phyloP scores from a whole-genome alignment of 257 asterid species.

The Nicotiana knightiana region DNA sequence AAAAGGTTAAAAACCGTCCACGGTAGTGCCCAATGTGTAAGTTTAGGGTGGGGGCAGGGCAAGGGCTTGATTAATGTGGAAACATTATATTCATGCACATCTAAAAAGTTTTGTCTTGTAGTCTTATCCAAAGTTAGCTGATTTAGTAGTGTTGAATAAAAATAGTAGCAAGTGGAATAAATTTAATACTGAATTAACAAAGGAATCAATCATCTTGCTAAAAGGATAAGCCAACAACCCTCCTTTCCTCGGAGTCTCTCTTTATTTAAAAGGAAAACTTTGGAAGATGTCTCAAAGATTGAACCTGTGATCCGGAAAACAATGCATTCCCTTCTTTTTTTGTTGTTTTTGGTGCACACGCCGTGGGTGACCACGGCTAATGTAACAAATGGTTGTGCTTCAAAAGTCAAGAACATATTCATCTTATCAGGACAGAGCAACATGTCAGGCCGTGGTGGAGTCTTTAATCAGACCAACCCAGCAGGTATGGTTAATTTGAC shows the following conservation, averaged over 20 bases:
- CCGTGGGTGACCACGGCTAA: background rate
- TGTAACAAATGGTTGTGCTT: background rate
- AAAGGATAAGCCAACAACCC: background rate
- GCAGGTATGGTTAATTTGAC: background rate
- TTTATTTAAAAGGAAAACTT: background rate
- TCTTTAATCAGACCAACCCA: background rate
- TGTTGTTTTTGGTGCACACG: background rate
- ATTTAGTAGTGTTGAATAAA: background rate
- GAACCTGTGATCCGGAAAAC: background rate
- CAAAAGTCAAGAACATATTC: background rate
- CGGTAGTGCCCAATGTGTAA: too few species aligned
- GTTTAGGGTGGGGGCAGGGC: too few species aligned
- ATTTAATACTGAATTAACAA: background rate
- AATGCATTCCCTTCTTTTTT: background rate
- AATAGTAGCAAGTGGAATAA: background rate
- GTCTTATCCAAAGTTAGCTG: background rate
- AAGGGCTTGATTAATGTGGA: background rate
- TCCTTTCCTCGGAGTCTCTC: background rate
- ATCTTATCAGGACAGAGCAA: slow-evolving; percentile 20
- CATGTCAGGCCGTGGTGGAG: slow-evolving; percentile 22
- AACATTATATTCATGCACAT: background rate
- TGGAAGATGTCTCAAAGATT: background rate
- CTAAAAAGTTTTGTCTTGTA: background rate
- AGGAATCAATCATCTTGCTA: background rate
- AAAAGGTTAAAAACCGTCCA: too few species aligned